These are phyloP conservation scores for Nitzschia sp. DNA, from an alignment of 108 stramenopile genomes.

Conservation along the genomic window DNA sequence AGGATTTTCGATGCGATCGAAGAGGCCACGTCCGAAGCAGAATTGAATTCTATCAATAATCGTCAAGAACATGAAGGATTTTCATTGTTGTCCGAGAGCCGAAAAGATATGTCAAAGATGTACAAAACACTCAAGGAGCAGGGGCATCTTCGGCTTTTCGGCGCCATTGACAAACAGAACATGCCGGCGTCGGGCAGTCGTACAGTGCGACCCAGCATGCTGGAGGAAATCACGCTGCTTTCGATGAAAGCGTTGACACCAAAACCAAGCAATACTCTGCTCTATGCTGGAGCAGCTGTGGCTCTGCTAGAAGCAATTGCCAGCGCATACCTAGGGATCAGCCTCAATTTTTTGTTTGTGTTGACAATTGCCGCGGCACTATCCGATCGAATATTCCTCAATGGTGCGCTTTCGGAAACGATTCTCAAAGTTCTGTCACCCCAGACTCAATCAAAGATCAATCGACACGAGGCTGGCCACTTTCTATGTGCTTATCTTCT, in stretches of 20 bases:
- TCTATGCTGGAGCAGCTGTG: constrained; percentile 62
- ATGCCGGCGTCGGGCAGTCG: constrained; percentile 72
- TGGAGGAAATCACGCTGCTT: constrained; percentile 71
- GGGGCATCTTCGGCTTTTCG: constrained; percentile 60
- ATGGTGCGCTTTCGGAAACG: constrained; percentile 83
- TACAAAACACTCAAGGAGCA: constrained; percentile 57
- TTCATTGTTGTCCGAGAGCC: constrained; percentile 51
- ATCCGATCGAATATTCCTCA: constrained; percentile 64
- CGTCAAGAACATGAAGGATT: constrained; percentile 44
- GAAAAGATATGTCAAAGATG: constrained; percentile 79
- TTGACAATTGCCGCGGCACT: constrained; percentile 54
- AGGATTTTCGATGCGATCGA: constrained; percentile 77
- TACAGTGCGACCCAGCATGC: constrained; percentile 61
- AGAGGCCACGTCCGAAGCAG: constrained; percentile 55
- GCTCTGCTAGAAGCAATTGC: constrained; percentile 65
- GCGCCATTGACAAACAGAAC: constrained; percentile 44
- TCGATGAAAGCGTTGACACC: constrained; percentile 80
- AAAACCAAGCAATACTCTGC: constrained; percentile 66
- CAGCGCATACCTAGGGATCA: constrained; percentile 47
- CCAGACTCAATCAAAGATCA: constrained; percentile 71
- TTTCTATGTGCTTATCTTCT: constrained; percentile 90
- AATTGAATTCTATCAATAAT: constrained; percentile 46
- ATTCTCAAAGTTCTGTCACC: constrained; percentile 54
- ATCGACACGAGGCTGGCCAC: constrained; percentile 93
- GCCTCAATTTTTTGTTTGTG: constrained; percentile 68